These are phyloP conservation scores for Trichoderma sp. DNA, from an alignment of 2,329 filamentous ascomycete genomes.

Conservation along the genomic window DNA sequence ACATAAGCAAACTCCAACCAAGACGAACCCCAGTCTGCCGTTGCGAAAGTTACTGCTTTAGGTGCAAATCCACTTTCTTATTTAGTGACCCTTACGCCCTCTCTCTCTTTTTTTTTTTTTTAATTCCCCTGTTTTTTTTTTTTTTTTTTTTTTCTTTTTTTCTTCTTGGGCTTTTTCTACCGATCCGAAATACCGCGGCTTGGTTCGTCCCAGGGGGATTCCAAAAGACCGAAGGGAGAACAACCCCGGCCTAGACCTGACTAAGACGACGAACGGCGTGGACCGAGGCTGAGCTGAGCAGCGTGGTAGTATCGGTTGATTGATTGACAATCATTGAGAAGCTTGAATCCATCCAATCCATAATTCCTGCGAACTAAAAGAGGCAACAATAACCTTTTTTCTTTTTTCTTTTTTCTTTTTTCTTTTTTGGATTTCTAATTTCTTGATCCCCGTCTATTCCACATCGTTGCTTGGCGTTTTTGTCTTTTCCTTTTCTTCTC, in stretches of 20 bases:
- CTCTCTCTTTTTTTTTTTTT: background rate
- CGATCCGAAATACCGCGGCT: background rate
- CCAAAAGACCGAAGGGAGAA: background rate
- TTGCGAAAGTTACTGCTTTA: background rate
- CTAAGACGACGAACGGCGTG: background rate
- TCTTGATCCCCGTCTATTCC: background rate
- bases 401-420: too few species aligned
- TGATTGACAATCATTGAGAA: background rate
- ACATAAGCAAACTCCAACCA: background rate
- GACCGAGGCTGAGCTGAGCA: background rate
- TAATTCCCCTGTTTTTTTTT: too few species aligned
- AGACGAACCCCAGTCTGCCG: background rate
- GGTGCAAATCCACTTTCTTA: background rate
- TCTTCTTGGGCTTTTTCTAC: background rate
- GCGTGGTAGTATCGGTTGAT: background rate
- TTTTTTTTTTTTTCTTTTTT: background rate
- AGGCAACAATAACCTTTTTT: background rate
- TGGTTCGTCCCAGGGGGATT: background rate
- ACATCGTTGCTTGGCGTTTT: background rate
- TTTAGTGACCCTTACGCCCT: background rate
- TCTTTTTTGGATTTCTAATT: conserved; percentile 3
- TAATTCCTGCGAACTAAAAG: background rate
- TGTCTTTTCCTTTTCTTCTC: background rate
- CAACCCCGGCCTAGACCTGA: too few species aligned
- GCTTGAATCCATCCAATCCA: background rate